These are phyloP conservation scores for Fusarium luffae DNA, from an alignment of 2,329 filamentous ascomycete species.

Conservation along the genomic window DNA sequence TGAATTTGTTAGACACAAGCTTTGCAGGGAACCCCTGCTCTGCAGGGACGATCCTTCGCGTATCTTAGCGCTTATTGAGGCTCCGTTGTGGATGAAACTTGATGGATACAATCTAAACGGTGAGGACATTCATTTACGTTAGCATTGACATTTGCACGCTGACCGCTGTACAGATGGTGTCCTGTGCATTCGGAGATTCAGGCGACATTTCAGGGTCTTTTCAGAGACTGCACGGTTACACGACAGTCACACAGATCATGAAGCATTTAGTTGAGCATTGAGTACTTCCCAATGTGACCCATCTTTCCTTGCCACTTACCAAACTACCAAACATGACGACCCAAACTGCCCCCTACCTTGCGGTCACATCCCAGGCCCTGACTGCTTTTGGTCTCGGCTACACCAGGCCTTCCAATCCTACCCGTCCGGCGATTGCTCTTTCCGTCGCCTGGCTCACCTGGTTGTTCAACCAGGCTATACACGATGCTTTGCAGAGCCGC, in stretches of 20 bases:
- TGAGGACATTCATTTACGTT: neutral
- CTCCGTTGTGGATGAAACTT: neutral
- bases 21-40: neutral
- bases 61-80: neutral
- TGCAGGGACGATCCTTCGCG: conserved; percentile 1
- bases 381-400: conserved; percentile 17
- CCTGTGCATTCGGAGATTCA: neutral
- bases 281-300: neutral
- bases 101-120: neutral
- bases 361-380: conserved; percentile 13
- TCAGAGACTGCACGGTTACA: neutral
- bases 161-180: neutral
- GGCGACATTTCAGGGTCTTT: neutral
- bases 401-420: neutral
- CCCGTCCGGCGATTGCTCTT: neutral
- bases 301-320: neutral
- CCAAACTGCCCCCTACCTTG: conserved; percentile 3
- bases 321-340: conserved; percentile 6
- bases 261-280: neutral
- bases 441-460: conserved; percentile 11
- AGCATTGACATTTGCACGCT: neutral
- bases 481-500: conserved; percentile 11
- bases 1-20: neutral
- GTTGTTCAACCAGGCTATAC: conserved; percentile 24
- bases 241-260: neutral